Percentiles rank a stretch among this genome's conserved stretches.
These are phyloP conservation scores for Ascochyta lentis DNA, from an alignment of 2,329 filamentous ascomycete genomes.

Conservation along the genomic window DNA sequence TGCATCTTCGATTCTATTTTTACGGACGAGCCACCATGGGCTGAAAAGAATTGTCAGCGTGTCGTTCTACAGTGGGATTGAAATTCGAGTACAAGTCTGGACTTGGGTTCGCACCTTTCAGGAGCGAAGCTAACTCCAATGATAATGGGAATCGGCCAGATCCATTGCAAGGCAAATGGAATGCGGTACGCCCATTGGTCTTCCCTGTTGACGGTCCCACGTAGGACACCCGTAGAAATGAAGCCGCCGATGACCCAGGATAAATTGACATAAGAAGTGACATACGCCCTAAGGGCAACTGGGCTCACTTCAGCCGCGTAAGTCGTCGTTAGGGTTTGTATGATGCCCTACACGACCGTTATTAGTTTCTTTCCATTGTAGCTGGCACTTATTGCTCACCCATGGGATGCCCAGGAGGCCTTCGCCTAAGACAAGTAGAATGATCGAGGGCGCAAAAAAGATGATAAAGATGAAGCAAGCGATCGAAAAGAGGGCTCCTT, in stretches of 20 bases:
- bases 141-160: constrained; percentile 71
- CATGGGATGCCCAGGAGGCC: constrained; percentile 44
- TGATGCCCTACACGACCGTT: constrained; percentile 37
- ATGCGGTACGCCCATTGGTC: constrained; percentile 71
- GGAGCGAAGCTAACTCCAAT: constrained; percentile 70
- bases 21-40: constrained; percentile 12
- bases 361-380: background rate
- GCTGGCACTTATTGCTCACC: constrained; percentile 4
- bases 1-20: constrained; percentile 5
- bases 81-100: constrained; percentile 35
- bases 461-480: constrained; percentile 28
- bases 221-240: constrained; percentile 72
- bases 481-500: constrained; percentile 21
- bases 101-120: constrained; percentile 67
- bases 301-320: constrained; percentile 68
- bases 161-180: constrained; percentile 72
- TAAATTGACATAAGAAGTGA: constrained; percentile 59
- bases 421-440: constrained; percentile 26
- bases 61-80: background rate
- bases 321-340: constrained; percentile 49
- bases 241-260: constrained; percentile 61
- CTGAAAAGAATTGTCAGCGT: background rate
- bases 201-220: constrained; percentile 64
- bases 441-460: constrained; percentile 30
- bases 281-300: constrained; percentile 64